Evolutionary conservation across 2,329 filamentous ascomycete genomes (phyloP), one percentile per base, ranked within the genome.

Genomic region (Colletotrichum lini): DNA sequence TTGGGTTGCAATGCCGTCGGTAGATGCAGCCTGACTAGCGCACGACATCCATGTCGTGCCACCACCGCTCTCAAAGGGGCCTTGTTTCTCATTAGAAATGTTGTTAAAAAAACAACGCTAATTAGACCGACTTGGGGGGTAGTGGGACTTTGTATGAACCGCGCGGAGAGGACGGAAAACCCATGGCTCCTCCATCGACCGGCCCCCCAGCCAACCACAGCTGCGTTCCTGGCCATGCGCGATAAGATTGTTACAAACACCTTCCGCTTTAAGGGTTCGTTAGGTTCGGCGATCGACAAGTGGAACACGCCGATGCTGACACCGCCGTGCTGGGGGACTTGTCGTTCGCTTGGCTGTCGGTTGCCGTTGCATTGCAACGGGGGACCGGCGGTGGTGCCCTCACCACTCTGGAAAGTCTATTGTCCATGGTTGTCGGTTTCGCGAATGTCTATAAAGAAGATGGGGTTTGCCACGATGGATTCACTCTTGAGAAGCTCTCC

Each of bases 11-110:
- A 57, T 67, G 67, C 56, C 50, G 67, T 57, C 63, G 63, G 67
- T 67, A 70, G 67, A 67, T 70, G 63, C 67, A 35, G 67, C 62
- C 42, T 61, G 63, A 70, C 62, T 70, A 70, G 63, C 67, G 56
- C 63, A 57, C 56, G 57, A 52, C 67, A 70, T 61, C 56, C 63
- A 56, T 67, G 56, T 65, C n/a, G 44, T 35, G 30, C n/a, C 18
- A 45, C 49, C 54, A 61, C 23, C 63, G 60, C 52, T 70, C 15
- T 2, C 2, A 0, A 35, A 30, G 15, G 18, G 49, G 21, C 49
- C 26, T 16, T 12, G 26, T n/a, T 53, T 2, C 26, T 30, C 26
- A 10, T 2, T 12, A 16, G 16, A 35, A 35, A 35, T 53, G 50
- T 9, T 53, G 30, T 35, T 35, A 9, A 35, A 35, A 2, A 35